Conservation (phyloP, 306 rosid genomes). For the Vicia sativa region DNA sequence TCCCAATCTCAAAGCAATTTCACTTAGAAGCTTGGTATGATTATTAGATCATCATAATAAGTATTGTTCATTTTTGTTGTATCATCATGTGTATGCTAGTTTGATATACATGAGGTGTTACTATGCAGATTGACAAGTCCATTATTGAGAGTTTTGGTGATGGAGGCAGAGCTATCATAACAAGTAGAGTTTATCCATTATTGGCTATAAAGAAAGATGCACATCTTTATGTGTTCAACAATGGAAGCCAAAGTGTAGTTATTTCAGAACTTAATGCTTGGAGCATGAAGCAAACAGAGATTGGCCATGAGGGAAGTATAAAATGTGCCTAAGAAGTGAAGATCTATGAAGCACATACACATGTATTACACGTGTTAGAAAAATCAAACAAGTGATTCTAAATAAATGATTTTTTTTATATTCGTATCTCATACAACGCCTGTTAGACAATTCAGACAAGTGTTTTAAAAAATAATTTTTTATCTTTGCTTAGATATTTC, state of each 20-base stretch:
- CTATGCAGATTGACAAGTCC: constrained; percentile 73
- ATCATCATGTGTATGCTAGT: constrained; percentile 3
- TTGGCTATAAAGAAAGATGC: constrained; percentile 56
- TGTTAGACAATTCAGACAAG: too few species aligned
- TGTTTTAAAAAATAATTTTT: too few species aligned
- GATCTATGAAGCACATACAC: too few species aligned
- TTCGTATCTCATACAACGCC: too few species aligned
- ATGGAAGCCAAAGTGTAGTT: constrained; percentile 50
- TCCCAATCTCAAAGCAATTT: constrained; percentile 44
- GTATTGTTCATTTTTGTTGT: background rate
- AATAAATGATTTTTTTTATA: too few species aligned
- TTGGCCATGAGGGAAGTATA: constrained; percentile 35
- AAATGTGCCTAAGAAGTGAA: constrained; percentile 14
- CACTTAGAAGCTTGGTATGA: constrained; percentile 72
- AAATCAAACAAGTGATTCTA: too few species aligned
- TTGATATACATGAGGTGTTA: background rate
- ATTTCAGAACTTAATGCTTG: constrained; percentile 59
- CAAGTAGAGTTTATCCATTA: constrained; percentile 69
- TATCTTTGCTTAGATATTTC: too few species aligned
- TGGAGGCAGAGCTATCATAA: constrained; percentile 61
- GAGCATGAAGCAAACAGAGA: constrained; percentile 62
- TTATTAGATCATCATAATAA: background rate
- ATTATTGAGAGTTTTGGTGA: constrained; percentile 77
- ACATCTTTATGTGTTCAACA: constrained; percentile 60
- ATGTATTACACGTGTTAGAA: too few species aligned